Conservation (phyloP, 306 rosid species). For the Canavalia gladiata region DNA sequence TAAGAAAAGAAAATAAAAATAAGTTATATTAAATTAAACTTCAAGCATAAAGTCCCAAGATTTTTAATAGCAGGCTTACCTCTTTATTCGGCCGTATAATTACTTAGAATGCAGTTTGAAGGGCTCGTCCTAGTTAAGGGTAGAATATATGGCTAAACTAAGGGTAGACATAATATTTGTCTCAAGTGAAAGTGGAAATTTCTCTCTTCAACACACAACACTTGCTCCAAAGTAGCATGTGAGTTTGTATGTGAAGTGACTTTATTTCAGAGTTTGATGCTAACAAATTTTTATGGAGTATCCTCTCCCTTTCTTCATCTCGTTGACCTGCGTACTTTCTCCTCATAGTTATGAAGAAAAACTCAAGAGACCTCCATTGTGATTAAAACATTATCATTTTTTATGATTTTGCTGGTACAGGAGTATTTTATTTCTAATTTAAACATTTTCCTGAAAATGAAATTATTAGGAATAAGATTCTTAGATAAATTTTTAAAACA, state of each 20-base stretch:
- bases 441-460: too few species aligned
- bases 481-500: too few species aligned
- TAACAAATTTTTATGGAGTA: background rate
- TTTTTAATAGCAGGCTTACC: background rate
- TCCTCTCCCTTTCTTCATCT: background rate
- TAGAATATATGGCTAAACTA: background rate
- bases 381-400: background rate
- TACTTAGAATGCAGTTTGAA: background rate
- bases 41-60: background rate
- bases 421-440: too few species aligned
- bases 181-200: background rate
- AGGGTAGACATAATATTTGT: background rate
- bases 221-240: background rate
- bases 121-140: background rate
- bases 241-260: conserved; percentile 12
- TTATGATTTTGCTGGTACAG: too few species aligned
- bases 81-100: background rate
- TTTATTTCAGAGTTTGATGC: background rate
- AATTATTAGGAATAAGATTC: too few species aligned
- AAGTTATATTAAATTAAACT: too few species aligned
- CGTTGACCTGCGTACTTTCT: background rate
- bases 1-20: too few species aligned
- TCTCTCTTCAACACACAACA: background rate
- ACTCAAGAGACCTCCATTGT: background rate
- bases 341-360: background rate